phyloP scores from a whole-genome alignment of 2,329 filamentous ascomycete species.

The Fusarium papillatum region DNA sequence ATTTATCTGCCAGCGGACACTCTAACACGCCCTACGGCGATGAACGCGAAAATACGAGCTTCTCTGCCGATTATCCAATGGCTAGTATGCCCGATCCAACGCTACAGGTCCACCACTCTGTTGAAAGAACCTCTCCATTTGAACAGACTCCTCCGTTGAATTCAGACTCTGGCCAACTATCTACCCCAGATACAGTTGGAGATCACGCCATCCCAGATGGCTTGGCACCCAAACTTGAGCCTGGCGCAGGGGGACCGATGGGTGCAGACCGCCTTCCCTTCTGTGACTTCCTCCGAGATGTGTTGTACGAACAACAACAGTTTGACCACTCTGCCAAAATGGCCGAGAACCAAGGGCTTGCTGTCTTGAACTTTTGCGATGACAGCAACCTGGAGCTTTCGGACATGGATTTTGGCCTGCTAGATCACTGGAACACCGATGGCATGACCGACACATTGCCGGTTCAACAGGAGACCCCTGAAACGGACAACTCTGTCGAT shows the following conservation, averaged over 20 bases:
- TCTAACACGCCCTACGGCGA: slow-evolving; percentile 40
- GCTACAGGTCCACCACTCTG: slow-evolving; percentile 16
- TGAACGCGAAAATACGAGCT: slow-evolving; percentile 29
- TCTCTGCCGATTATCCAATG: slow-evolving; percentile 24
- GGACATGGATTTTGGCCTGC: slow-evolving; percentile 64
- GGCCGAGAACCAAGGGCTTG: slow-evolving; percentile 56
- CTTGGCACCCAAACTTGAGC: slow-evolving; percentile 31
- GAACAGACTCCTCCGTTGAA: slow-evolving; percentile 28
- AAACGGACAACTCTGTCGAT: slow-evolving; percentile 55
- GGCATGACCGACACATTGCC: slow-evolving; percentile 48
- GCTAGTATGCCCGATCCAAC: slow-evolving; percentile 11
- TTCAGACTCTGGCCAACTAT: slow-evolving; percentile 31
- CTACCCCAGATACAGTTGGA: slow-evolving; percentile 37
- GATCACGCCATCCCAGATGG: slow-evolving; percentile 23
- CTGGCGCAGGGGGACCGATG: slow-evolving; percentile 28
- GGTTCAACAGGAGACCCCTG: slow-evolving; percentile 39
- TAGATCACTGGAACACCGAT: slow-evolving; percentile 62
- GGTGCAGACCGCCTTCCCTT: slow-evolving; percentile 57
- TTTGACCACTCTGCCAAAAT: slow-evolving; percentile 50
- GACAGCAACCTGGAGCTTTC: slow-evolving; percentile 64
- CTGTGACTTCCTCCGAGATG: slow-evolving; percentile 64
- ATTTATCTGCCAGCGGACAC: slow-evolving; percentile 55
- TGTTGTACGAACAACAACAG: slow-evolving; percentile 62
- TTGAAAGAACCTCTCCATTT: slow-evolving; percentile 32
- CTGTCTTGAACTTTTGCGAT: slow-evolving; percentile 64